A percentile compares a stretch with the other conserved stretches of the same genome.
These are phyloP conservation scores for Carex pumila DNA, from an alignment of 176 grass and related monocot species.

Conservation along the genomic window DNA sequence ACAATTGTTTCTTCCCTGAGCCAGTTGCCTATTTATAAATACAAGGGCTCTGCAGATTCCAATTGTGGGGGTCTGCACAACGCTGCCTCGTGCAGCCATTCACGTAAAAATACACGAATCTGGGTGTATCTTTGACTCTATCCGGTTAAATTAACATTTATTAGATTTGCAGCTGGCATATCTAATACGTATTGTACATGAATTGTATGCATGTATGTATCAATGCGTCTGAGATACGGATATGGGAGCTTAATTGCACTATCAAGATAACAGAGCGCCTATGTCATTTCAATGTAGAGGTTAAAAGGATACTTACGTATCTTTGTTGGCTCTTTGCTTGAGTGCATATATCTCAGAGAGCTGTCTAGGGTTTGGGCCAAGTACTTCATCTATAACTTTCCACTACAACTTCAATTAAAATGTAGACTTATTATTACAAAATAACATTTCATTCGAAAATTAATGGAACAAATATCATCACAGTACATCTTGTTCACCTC, in stretches of 20 bases:
- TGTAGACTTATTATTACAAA: constrained; percentile 29
- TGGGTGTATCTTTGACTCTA: not conserved
- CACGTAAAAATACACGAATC: not conserved
- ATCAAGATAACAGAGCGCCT: not conserved
- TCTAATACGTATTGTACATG: not conserved
- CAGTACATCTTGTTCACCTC: not conserved
- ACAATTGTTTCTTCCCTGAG: not conserved
- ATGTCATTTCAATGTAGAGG: not conserved
- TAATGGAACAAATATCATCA: constrained; percentile 9
- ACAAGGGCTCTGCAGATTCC: not conserved
- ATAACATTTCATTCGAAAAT: constrained; percentile 28
- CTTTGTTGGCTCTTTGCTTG: constrained; percentile 56
- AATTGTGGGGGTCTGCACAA: not conserved
- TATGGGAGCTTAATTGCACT: not conserved
- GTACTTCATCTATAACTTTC: constrained; percentile 93
- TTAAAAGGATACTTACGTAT: constrained; percentile 38
- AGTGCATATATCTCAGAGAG: constrained; percentile 85
- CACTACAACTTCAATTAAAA: constrained; percentile 98
- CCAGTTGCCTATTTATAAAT: not conserved
- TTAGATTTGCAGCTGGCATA: not conserved
- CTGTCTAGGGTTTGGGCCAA: constrained; percentile 78
- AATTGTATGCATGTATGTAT: not conserved
- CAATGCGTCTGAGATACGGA: not conserved
- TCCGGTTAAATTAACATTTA: not conserved
- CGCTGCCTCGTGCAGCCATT: not conserved